phyloP scores from a whole-genome alignment of 129 eudicot species.

The sunflower (Helianthus annuus) region DNA sequence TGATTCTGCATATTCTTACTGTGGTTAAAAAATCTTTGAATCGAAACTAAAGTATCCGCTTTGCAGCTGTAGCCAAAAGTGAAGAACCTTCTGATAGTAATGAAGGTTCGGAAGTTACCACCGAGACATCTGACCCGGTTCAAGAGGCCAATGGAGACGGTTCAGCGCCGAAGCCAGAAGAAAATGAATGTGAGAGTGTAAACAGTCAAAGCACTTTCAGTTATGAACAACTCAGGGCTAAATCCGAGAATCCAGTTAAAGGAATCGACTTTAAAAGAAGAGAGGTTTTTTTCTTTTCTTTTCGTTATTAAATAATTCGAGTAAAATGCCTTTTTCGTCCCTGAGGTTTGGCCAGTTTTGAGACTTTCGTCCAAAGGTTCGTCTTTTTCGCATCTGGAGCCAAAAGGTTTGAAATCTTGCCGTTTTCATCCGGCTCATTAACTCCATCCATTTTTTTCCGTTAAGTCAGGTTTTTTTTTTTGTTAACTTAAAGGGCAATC shows the following conservation, averaged over 20 bases:
- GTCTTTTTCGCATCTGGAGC: too few species aligned
- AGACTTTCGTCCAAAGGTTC: too few species aligned
- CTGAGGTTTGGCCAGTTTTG: too few species aligned
- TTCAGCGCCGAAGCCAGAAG: conserved; percentile 47
- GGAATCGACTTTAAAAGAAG: conserved; percentile 89
- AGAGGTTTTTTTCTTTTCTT: conserved; percentile 50
- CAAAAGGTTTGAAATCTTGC: too few species aligned
- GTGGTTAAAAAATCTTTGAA: background rate
- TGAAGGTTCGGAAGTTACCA: conserved; percentile 37
- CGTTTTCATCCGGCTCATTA: too few species aligned
- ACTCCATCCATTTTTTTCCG: too few species aligned
- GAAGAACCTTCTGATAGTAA: conserved; percentile 46
- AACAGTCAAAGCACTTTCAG: conserved; percentile 69
- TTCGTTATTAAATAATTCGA: background rate
- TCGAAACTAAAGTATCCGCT: background rate
- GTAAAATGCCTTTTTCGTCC: too few species aligned
- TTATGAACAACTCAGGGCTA: conserved; percentile 73
- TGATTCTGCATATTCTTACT: background rate
- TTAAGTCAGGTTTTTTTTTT: too few species aligned
- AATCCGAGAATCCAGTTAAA: conserved; percentile 82
- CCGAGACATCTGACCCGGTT: conserved; percentile 37
- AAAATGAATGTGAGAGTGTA: conserved; percentile 51
- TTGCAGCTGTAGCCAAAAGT: conserved; percentile 45
- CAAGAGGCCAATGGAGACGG: conserved; percentile 56
- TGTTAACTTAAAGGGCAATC: too few species aligned